Evolutionary conservation across 345 rosid species (phyloP).

Genomic region (Aegle marmelos): DNA sequence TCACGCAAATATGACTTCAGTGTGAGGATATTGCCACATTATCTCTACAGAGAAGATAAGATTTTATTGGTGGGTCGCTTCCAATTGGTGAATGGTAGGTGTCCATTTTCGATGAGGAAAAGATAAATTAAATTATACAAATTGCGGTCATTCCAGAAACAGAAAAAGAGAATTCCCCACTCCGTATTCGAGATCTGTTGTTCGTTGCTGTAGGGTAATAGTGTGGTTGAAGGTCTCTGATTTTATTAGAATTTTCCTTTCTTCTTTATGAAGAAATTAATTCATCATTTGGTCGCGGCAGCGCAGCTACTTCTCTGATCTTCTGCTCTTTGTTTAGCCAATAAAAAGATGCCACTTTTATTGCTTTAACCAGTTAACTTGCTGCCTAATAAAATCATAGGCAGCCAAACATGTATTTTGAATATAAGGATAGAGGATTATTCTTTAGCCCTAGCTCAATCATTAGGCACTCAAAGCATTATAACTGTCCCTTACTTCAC

Average conservation of each 20-base stretch:
- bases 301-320: constrained; percentile 4
- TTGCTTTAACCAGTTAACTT: neutral
- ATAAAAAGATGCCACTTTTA: constrained; percentile 1
- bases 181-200: too few species aligned
- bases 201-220: neutral
- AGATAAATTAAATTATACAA: neutral
- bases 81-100: neutral
- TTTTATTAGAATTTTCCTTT: too few species aligned
- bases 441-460: neutral
- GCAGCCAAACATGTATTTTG: neutral
- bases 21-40: neutral
- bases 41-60: constrained; percentile 12
- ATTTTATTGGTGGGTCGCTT: constrained; percentile 14
- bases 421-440: too few species aligned
- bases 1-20: neutral
- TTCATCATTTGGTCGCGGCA: neutral
- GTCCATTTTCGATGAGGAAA: too few species aligned
- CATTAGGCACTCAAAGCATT: neutral
- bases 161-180: neutral
- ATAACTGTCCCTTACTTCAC: neutral
- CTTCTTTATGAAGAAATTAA: neutral
- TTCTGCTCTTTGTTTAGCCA: constrained; percentile 5
- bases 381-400: neutral
- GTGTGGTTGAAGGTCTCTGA: neutral
- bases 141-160: neutral